Percentiles rank a stretch among this genome's conserved stretches.
Conservation (phyloP, 2,329 filamentous ascomycete genomes). For the Coniochaeta prunicola region DNA sequence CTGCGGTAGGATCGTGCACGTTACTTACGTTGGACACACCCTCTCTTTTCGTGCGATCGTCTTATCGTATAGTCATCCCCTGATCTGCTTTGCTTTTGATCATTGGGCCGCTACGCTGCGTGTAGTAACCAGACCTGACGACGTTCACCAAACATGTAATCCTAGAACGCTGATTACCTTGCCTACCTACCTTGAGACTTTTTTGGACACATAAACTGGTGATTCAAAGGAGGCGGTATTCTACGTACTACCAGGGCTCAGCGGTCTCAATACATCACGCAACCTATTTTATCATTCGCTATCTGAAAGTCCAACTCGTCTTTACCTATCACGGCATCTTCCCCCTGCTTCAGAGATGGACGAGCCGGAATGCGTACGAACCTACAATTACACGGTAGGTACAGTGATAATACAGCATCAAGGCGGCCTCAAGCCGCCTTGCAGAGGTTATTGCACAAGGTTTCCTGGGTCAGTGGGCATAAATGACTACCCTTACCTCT, state of each 20-base stretch:
- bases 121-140: no score
- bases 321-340: neutral
- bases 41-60: no score
- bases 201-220: no score
- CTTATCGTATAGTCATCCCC: no score
- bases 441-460: neutral
- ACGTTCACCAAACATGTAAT: no score
- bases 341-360: neutral
- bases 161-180: no score
- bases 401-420: neutral
- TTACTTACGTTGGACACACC: no score
- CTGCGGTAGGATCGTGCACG: no score
- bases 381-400: neutral
- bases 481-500: slow-evolving; percentile 1
- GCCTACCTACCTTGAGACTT: no score
- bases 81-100: no score
- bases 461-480: neutral
- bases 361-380: neutral
- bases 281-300: neutral
- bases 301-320: neutral
- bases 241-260: neutral
- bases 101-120: no score
- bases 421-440: neutral
- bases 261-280: neutral
- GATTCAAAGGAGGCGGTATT: neutral